Conservation (phyloP, 1,139 yeast species). For the Diutina pseudorugosa region DNA sequence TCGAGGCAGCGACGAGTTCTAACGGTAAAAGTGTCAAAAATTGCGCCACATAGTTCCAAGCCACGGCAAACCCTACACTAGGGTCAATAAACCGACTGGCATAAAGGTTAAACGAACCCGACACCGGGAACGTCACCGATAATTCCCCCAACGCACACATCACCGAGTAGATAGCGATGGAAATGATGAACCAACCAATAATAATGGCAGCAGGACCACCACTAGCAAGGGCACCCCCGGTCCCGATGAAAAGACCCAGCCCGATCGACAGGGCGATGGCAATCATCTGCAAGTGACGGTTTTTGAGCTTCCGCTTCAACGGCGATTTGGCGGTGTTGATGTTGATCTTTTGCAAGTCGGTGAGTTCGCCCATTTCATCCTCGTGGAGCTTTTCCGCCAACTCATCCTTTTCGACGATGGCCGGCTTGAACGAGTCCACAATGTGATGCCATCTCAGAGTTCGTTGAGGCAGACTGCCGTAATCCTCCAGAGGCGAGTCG, state of each 20-base stretch:
- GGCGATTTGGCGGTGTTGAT: slow-evolving; percentile 26
- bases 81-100: slow-evolving; percentile 52
- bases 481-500: neutral
- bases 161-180: slow-evolving; percentile 44
- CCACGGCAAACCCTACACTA: slow-evolving; percentile 50
- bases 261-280: slow-evolving; percentile 19
- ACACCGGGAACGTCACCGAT: slow-evolving; percentile 47
- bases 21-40: slow-evolving; percentile 53
- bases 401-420: neutral
- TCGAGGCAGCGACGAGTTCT: slow-evolving; percentile 48
- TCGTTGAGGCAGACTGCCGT: neutral
- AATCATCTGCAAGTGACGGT: slow-evolving; percentile 20
- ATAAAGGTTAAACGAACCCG: slow-evolving; percentile 51
- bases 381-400: neutral
- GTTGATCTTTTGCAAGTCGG: slow-evolving; percentile 25
- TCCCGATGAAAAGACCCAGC: slow-evolving; percentile 10
- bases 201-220: slow-evolving; percentile 11
- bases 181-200: slow-evolving; percentile 42
- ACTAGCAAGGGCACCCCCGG: slow-evolving; percentile 9
- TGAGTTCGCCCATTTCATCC: slow-evolving; percentile 11
- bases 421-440: neutral
- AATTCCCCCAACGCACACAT: slow-evolving; percentile 57
- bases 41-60: slow-evolving; percentile 54
- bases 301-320: slow-evolving; percentile 26
- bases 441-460: neutral